Evolutionary conservation across 2,329 filamentous ascomycete genomes (phyloP).

Genomic region (Colletotrichum filicis): DNA sequence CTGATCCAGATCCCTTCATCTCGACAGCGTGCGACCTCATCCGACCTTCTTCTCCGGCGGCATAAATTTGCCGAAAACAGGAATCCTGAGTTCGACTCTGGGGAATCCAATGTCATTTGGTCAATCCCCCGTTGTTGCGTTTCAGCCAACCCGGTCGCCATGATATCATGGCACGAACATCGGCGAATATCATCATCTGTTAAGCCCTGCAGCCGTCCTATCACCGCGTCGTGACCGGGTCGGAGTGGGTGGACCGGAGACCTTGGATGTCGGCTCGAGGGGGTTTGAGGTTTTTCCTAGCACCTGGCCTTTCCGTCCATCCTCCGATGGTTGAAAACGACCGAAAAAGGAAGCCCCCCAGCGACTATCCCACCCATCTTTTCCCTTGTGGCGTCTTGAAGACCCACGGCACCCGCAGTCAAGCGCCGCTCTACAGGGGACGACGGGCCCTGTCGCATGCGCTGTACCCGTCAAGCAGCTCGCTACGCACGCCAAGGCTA

Average conservation of each 20-base stretch:
- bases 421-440: conserved; percentile 7
- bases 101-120: conserved; percentile 6
- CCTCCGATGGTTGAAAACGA: neutral
- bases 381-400: neutral
- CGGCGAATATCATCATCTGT: neutral
- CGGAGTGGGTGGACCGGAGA: neutral
- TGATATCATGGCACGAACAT: conserved; percentile 19
- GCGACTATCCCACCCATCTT: neutral
- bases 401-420: conserved; percentile 23
- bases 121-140: neutral
- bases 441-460: conserved; percentile 14
- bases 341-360: conserved; percentile 17
- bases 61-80: conserved; percentile 11
- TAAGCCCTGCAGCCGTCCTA: neutral
- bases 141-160: conserved; percentile 16
- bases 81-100: neutral
- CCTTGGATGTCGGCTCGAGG: conserved; percentile 10
- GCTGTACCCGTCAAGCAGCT: conserved; percentile 24
- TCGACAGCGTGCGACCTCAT: conserved; percentile 7
- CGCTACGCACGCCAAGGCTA: conserved; percentile 31
- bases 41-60: neutral
- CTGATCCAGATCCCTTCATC: conserved; percentile 25
- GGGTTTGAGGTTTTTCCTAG: conserved; percentile 2
- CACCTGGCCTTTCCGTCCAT: neutral
- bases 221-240: conserved; percentile 1